Conservation (phyloP, 1,284 basidiomycete genomes). For the Pterula multifida region DNA sequence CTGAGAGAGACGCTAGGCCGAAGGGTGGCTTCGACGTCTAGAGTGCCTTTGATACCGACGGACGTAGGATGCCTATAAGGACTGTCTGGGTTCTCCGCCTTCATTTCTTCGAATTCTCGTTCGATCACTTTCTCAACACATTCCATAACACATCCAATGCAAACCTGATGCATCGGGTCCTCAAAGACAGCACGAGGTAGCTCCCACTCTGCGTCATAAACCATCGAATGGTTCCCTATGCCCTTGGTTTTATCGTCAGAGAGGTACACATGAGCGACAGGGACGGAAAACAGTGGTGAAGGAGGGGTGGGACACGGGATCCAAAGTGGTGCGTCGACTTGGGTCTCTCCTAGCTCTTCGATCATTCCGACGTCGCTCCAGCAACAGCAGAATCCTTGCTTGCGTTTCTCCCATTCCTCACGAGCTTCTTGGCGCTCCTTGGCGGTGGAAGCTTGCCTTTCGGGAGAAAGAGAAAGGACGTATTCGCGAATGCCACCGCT, state of each 20-base stretch:
- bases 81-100: neutral
- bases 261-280: constrained; percentile 16
- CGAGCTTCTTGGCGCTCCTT: neutral
- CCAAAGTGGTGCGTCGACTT: constrained; percentile 7
- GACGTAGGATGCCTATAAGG: neutral
- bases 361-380: neutral
- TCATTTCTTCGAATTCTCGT: neutral
- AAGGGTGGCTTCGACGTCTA: neutral
- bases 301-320: neutral
- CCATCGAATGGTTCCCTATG: constrained; percentile 15
- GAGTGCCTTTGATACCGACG: neutral
- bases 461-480: neutral
- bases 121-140: neutral
- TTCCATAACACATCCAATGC: constrained; percentile 7
- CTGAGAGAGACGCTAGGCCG: neutral
- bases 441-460: neutral
- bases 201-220: constrained; percentile 16
- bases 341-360: neutral
- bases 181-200: constrained; percentile 13
- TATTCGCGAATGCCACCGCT: neutral
- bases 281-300: constrained; percentile 7
- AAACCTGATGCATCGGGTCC: constrained; percentile 5
- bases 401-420: neutral
- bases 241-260: constrained; percentile 11
- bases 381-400: neutral